Conservation (phyloP, 495 filamentous ascomycete species). For the Cercophora sp. region DNA sequence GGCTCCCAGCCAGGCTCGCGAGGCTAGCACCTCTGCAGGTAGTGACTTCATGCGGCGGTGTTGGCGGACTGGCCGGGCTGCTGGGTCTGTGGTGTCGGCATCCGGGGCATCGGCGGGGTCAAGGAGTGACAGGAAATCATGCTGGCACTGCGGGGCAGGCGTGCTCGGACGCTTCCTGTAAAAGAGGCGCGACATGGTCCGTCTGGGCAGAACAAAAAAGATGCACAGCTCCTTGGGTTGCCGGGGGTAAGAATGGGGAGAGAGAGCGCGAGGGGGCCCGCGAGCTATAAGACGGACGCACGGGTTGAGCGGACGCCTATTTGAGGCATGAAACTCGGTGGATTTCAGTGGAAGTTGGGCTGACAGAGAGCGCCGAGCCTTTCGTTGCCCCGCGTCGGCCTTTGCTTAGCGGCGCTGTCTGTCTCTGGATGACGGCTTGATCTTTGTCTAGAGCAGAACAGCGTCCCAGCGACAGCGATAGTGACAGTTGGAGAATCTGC, state of each 20-base stretch:
- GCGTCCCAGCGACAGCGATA: too few relatives aligned
- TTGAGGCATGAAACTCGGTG: slow-evolving; percentile 6
- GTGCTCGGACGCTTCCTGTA: slow-evolving; percentile 4
- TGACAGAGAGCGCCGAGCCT: too few relatives aligned
- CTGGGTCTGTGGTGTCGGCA: background rate
- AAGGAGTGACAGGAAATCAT: slow-evolving; percentile 28
- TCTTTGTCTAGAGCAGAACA: too few relatives aligned
- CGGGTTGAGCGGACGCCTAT: slow-evolving; percentile 1
- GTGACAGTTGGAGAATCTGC: too few relatives aligned
- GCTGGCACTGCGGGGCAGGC: slow-evolving; percentile 3
- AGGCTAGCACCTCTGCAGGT: background rate
- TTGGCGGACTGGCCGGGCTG: background rate
- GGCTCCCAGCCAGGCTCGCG: slow-evolving; percentile 20
- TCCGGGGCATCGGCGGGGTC: slow-evolving; percentile 11
- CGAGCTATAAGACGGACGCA: too few relatives aligned
- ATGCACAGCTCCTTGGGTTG: too few relatives aligned
- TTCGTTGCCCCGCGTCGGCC: slow-evolving; percentile 5
- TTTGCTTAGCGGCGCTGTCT: too few relatives aligned
- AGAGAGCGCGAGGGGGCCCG: too few relatives aligned
- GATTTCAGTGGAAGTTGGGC: slow-evolving; percentile 2
- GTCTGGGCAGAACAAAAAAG: too few relatives aligned
- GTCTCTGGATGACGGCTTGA: too few relatives aligned
- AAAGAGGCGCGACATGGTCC: slow-evolving; percentile 23
- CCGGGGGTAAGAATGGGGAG: too few relatives aligned
- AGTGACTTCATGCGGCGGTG: slow-evolving; percentile 7